Base-by-base conservation (phyloP, 1,284 basidiomycete genomes). In the Sanghuangporus sanghuang region DNA sequence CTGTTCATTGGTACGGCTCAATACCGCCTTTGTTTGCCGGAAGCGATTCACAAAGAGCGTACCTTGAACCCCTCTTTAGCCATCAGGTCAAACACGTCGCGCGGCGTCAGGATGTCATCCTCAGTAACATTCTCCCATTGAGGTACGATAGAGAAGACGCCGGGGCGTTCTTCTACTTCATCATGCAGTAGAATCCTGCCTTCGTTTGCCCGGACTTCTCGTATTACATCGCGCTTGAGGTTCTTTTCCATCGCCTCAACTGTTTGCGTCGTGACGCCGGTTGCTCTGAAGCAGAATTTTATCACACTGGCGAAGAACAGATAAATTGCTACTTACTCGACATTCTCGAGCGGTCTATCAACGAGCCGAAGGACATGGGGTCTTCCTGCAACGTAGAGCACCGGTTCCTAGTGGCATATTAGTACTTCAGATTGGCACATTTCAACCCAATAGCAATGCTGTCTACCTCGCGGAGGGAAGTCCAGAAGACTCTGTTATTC, bases 341-440 rank as follows among this genome's bases (percentile, higher is more conserved):
- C 92, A 69, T 98, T 98, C 73, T 93, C 92, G 14, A 98, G 76
- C 0, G 95, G 96, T 62, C 87, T 85, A 73, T 95, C 90, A 7
- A 96, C 84, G 0, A 98, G 81, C n/a, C 97, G 89, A 40, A 99
- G 79, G 11, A 99, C 95, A 73, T 96, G 94, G 0, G 96, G 96
- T 59, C 93, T 83, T 8, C 95, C 95, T 40, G 90, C 86, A 52
- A 96, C 83, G 69, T 96, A 97, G 57, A 98, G 81, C 3, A 99
- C 96, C 12, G 97, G 96, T 78, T 98, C 97, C 86, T 95, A 18
- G 14, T 9, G n/a, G 16, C 16, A 46, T 32, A 32, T 32, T 32
- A 18, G 68, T 39, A 23, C 63, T 49, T 52, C 55, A 9, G 9
- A 8, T 18, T 6, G 27, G 4, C 35, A 44, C n/a, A 36, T 21